phyloP scores from a whole-genome alignment of 805 yeast genomes.

The Schizosaccharomyces lindneri region DNA sequence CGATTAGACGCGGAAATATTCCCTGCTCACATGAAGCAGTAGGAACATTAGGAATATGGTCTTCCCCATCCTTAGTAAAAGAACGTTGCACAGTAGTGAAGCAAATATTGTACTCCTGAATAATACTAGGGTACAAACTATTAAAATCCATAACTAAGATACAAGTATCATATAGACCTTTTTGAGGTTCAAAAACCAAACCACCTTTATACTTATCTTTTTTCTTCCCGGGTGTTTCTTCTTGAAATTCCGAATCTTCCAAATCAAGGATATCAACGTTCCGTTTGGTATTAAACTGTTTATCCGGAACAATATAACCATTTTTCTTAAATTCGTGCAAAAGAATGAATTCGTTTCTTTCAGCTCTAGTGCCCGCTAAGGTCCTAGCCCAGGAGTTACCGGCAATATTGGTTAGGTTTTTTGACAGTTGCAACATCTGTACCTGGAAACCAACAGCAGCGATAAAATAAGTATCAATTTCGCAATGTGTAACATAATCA shows the following conservation, averaged over 20 bases:
- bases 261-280: constrained; percentile 10
- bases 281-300: constrained; percentile 18
- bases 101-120: constrained; percentile 90
- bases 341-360: constrained; percentile 79
- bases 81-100: constrained; percentile 78
- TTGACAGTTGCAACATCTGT: constrained; percentile 70
- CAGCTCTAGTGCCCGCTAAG: constrained; percentile 81
- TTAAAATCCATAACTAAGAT: constrained; percentile 94
- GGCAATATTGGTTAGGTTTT: constrained; percentile 74
- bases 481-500: constrained; percentile 47
- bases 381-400: constrained; percentile 97
- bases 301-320: constrained; percentile 72
- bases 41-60: constrained; percentile 49
- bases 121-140: constrained; percentile 86
- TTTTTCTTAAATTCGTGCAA: constrained; percentile 70
- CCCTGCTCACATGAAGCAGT: constrained; percentile 36
- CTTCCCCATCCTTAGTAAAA: constrained; percentile 14
- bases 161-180: constrained; percentile 73
- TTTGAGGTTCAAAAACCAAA: constrained; percentile 86
- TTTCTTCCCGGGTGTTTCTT: constrained; percentile 19
- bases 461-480: constrained; percentile 37
- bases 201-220: constrained; percentile 78
- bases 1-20: constrained; percentile 62
- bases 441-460: constrained; percentile 59
- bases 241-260: constrained; percentile 14